Conservation (phyloP, 2,329 filamentous ascomycete genomes). For the Onygenales sp. region DNA sequence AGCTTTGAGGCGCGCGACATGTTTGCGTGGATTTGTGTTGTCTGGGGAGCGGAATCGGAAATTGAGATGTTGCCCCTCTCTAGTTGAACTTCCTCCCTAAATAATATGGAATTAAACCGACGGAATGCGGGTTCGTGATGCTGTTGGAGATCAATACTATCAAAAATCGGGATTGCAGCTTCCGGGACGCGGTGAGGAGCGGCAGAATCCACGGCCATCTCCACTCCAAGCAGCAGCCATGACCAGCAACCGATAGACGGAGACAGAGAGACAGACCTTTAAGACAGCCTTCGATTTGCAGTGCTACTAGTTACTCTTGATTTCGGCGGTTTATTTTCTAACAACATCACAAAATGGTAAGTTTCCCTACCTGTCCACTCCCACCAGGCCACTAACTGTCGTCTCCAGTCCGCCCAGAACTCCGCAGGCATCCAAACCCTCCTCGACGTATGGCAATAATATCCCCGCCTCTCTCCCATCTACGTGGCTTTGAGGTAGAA, state of each 20-base stretch:
- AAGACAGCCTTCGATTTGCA: neutral
- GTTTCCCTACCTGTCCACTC: neutral
- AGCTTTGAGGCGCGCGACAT: conserved; percentile 92
- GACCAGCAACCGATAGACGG: neutral
- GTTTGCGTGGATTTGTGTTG: neutral
- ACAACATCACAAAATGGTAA: conserved; percentile 3
- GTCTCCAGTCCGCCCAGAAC: conserved; percentile 70
- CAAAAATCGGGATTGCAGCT: neutral
- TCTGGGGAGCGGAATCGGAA: neutral
- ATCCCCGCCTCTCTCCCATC: neutral
- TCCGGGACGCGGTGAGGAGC: neutral
- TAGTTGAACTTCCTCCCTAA: no score
- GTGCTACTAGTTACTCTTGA: neutral
- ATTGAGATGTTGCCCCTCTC: no score
- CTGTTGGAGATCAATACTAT: neutral
- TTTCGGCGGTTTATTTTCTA: neutral
- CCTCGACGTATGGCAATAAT: conserved; percentile 66
- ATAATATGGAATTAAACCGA: no score
- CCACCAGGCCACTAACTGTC: neutral
- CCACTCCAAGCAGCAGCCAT: neutral
- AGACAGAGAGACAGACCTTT: no score
- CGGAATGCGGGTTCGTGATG: no score
- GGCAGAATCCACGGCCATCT: neutral
- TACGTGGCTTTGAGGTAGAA: conserved; percentile 2
- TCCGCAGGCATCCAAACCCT: conserved; percentile 97